Base-by-base conservation (phyloP, 2,329 filamentous ascomycete genomes). In the Didymella arachidicola region DNA sequence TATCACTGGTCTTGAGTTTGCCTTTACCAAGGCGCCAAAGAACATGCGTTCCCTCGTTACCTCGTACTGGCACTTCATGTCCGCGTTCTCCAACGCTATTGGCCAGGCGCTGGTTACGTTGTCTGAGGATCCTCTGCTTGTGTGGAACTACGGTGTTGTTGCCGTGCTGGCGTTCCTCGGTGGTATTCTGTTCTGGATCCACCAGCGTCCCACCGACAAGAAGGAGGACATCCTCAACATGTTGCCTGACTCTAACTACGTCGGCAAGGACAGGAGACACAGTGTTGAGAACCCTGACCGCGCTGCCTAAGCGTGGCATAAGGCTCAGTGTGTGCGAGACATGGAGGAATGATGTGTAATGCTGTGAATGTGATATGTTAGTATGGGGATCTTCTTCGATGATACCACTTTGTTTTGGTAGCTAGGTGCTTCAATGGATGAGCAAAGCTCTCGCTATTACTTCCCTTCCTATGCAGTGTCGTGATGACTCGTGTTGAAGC, bases 41-140 rank as follows among this genome's bases (percentile, higher is more conserved):
- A 92, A 92, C 80, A 93, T 93, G 90, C 88, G 89, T 64, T 90
- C 87, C 1, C 82, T 93, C n/a, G 89, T 93, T 12, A 82, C 80
- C 76, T 85, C 86, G 19, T 81, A 92, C 68, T 87, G 87, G 71
- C 82, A 92, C 38, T 88, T 90, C 79, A 91, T 86, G 83, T 87
- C 82, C 29, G 89, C 89, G 57, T 82, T 93, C 65, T 86, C 87
- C 1, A 82, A 87, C 29, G 89, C 89, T 34, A 78, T 93, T 48
- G 88, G 87, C n/a, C 86, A 91, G 79, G 88, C 87, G 0, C 83
- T 90, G 38, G 84, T 85, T 7, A 79, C 84, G 0, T 78, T 91
- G 1, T 84, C 85, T 0, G 81, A 79, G 7, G 87, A 91, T 70
- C 89, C 89, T 2, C 76, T 89, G 25, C 79, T 91, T 38, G 83